Conservation (phyloP, 345 rosid genomes). For the Salix brachista region DNA sequence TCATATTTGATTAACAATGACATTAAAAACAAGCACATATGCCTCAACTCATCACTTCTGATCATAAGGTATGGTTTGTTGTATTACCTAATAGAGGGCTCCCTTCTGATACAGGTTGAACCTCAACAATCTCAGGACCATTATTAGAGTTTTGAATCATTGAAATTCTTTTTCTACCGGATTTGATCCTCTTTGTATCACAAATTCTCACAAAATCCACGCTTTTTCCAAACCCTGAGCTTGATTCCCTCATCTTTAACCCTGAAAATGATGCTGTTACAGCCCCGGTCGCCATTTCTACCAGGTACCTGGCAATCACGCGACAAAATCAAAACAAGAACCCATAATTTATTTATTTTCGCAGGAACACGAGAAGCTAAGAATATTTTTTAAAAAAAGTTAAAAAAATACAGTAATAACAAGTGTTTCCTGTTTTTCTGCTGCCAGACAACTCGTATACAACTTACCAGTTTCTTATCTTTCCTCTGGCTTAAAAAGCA, state of each 20-base stretch:
- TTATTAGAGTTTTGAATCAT: conserved; percentile 61
- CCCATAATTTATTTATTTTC: too few species aligned
- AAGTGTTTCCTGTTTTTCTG: too few species aligned
- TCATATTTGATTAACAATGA: neutral
- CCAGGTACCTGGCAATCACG: neutral
- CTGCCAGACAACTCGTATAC: neutral
- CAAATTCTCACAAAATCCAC: conserved; percentile 61
- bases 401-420: too few species aligned
- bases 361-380: too few species aligned
- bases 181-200: conserved; percentile 51
- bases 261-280: conserved; percentile 66
- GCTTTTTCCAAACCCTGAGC: conserved; percentile 56
- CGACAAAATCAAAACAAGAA: neutral
- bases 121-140: conserved; percentile 59
- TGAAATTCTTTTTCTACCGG: conserved; percentile 41
- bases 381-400: too few species aligned
- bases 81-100: conserved; percentile 80
- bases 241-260: conserved; percentile 49
- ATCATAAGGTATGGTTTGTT: neutral
- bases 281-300: conserved; percentile 70
- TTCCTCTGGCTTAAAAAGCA: neutral
- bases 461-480: too few species aligned
- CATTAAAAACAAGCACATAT: neutral
- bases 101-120: conserved; percentile 79
- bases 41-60: neutral